A percentile compares a stretch with the other conserved stretches of the same genome.
Evolutionary conservation across 352 stramenopile genomes (phyloP).

Genomic region (Phytophthora cactorum): DNA sequence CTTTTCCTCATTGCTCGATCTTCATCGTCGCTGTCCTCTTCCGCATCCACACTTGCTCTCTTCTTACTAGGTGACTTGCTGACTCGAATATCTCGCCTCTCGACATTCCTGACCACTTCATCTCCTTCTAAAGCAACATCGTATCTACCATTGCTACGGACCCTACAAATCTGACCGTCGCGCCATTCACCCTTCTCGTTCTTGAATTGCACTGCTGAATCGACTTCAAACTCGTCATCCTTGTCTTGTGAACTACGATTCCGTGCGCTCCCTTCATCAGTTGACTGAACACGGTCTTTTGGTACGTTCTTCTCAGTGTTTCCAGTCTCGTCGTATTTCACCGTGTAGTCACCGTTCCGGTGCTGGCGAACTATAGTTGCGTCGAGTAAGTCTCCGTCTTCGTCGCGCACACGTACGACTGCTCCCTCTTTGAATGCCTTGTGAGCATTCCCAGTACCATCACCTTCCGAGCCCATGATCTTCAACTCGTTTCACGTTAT

Average conservation of each 20-base stretch:
- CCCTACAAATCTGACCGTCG: conserved; percentile 36
- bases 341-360: conserved; percentile 41
- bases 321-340: conserved; percentile 42
- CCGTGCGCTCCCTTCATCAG: conserved; percentile 13
- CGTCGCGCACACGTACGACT: conserved; percentile 18
- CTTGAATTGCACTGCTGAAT: conserved; percentile 49
- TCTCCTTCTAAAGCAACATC: conserved; percentile 56
- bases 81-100: conserved; percentile 29
- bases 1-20: conserved; percentile 26
- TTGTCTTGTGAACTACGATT: conserved; percentile 16
- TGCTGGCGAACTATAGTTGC: conserved; percentile 46
- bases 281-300: conserved; percentile 24
- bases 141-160: conserved; percentile 53
- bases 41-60: conserved; percentile 10
- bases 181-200: conserved; percentile 44
- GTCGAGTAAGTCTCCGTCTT: conserved; percentile 22
- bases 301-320: conserved; percentile 48
- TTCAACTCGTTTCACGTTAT: conserved; percentile 4
- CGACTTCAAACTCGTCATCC: conserved; percentile 23
- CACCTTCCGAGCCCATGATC: conserved; percentile 24
- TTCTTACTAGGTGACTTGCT: conserved; percentile 20
- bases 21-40: conserved; percentile 31
- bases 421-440: conserved; percentile 19
- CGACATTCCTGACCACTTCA: conserved; percentile 42
- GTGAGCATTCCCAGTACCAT: conserved; percentile 18